These are phyloP conservation scores for Phytophthora ramorum DNA, from an alignment of 352 stramenopile genomes.

Conservation along the genomic window DNA sequence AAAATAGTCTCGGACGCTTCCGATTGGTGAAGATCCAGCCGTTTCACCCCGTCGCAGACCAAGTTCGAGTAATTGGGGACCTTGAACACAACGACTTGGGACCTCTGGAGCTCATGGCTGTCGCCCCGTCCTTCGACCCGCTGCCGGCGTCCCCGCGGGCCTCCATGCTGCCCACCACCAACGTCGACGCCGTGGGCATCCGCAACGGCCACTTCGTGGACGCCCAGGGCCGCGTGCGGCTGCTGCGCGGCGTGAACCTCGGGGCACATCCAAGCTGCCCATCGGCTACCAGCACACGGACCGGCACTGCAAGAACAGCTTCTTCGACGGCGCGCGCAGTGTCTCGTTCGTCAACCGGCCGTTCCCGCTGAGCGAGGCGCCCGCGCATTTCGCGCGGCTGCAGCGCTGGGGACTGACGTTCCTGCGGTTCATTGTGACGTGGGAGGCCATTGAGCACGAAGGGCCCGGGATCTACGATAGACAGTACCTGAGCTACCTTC, in stretches of 20 bases:
- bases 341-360: slow-evolving; percentile 82
- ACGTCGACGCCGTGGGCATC: slow-evolving; percentile 39
- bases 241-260: slow-evolving; percentile 91
- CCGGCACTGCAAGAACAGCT: slow-evolving; percentile 28
- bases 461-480: slow-evolving; percentile 85
- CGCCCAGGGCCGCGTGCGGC: slow-evolving; percentile 64
- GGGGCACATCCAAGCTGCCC: slow-evolving; percentile 90
- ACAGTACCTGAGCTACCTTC: slow-evolving; percentile 87
- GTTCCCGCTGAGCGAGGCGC: slow-evolving; percentile 85
- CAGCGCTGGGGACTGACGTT: slow-evolving; percentile 86
- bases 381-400: slow-evolving; percentile 81
- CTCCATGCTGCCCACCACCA: slow-evolving; percentile 25
- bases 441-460: slow-evolving; percentile 91
- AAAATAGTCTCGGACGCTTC: slow-evolving; percentile 2
- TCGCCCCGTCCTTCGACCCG: slow-evolving; percentile 21
- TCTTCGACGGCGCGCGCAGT: slow-evolving; percentile 56
- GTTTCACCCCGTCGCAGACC: slow-evolving; percentile 21
- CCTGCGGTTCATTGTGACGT: slow-evolving; percentile 88
- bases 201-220: slow-evolving; percentile 87
- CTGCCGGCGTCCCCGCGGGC: slow-evolving; percentile 2
- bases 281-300: slow-evolving; percentile 61
- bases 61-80: slow-evolving; percentile 6
- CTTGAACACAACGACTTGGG: slow-evolving; percentile 13
- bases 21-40: slow-evolving; percentile 14
- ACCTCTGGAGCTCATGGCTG: slow-evolving; percentile 11